Conservation (phyloP, 768 basidiomycete genomes). For the Trametes coccinea region DNA sequence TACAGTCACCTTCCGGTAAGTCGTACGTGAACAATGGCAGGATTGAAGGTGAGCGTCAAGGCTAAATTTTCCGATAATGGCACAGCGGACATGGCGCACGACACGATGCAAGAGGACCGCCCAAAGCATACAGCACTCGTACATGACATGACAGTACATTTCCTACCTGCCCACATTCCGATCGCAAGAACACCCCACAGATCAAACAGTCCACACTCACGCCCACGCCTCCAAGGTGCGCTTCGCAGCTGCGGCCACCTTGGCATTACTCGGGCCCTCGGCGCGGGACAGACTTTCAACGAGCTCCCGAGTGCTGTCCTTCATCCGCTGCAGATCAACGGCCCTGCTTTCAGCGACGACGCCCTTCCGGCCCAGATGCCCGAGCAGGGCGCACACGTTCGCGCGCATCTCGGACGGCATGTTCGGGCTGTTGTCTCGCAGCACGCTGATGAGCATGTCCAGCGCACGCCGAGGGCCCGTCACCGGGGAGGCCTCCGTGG, state of each 20-base stretch:
- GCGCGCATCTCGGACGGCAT: slow-evolving; percentile 73
- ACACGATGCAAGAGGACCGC: not conserved
- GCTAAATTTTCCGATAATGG: no score
- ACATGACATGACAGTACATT: not conserved
- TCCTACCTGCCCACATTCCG: not conserved
- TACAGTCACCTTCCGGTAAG: no score
- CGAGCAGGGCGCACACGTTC: slow-evolving; percentile 73
- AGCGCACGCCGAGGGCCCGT: slow-evolving; percentile 57
- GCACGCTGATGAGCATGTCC: slow-evolving; percentile 65
- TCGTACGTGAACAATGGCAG: no score
- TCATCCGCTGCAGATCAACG: slow-evolving; percentile 44
- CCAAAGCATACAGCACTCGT: slow-evolving; percentile 1
- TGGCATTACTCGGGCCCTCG: slow-evolving; percentile 34
- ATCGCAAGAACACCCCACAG: not conserved
- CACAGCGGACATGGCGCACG: no score
- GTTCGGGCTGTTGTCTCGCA: slow-evolving; percentile 53
- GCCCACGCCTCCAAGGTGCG: slow-evolving; percentile 45
- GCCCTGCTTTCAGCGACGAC: slow-evolving; percentile 43
- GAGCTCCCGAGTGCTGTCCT: slow-evolving; percentile 50
- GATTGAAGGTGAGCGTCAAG: no score
- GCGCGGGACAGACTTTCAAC: slow-evolving; percentile 46
- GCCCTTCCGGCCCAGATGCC: slow-evolving; percentile 58
- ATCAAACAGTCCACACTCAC: not conserved
- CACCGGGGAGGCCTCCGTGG: slow-evolving; percentile 45
- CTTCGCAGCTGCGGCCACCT: slow-evolving; percentile 42